Evolutionary conservation across 768 basidiomycete genomes (phyloP).

Genomic region (Symmetrospora coprosmae): DNA sequence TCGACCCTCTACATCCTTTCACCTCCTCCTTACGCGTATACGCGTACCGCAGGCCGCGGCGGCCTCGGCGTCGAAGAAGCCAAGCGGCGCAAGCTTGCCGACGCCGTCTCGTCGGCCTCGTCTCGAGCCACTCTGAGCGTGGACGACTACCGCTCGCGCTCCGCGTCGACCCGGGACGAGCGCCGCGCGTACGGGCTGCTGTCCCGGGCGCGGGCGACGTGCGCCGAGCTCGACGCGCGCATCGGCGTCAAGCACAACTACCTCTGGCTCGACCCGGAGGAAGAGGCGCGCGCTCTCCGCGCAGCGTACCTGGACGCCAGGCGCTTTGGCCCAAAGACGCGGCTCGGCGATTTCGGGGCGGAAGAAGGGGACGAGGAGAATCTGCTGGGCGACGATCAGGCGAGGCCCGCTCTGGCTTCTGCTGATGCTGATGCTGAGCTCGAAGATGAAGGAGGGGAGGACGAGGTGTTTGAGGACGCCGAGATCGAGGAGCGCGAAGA

Average conservation of each 20-base stretch:
- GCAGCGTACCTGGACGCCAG: background rate
- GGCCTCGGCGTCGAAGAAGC: constrained; percentile 28
- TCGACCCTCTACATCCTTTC: too few relatives aligned
- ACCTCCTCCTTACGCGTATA: background rate
- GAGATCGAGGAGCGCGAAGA: too few relatives aligned
- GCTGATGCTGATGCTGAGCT: background rate
- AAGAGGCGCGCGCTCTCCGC: constrained; percentile 20
- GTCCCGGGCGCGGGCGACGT: constrained; percentile 23
- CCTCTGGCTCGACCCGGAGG: constrained; percentile 31
- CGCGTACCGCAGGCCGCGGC: constrained; percentile 21
- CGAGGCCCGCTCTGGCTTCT: background rate
- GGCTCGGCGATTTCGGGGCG: constrained; percentile 10
- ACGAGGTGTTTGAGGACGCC: too few relatives aligned
- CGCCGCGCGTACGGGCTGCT: constrained; percentile 25
- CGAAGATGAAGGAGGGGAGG: background rate
- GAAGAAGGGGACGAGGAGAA: constrained; percentile 2
- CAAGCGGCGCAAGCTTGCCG: background rate
- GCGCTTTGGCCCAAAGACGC: background rate
- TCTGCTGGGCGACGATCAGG: constrained; percentile 25
- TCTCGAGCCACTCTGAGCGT: background rate
- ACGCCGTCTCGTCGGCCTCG: background rate
- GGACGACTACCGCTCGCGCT: constrained; percentile 23
- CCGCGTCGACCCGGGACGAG: constrained; percentile 16
- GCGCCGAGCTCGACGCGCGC: constrained; percentile 27
- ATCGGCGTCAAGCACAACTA: constrained; percentile 20